Evolutionary conservation across 1,139 yeast species (phyloP).

Genomic region (Taphrina confusa): DNA sequence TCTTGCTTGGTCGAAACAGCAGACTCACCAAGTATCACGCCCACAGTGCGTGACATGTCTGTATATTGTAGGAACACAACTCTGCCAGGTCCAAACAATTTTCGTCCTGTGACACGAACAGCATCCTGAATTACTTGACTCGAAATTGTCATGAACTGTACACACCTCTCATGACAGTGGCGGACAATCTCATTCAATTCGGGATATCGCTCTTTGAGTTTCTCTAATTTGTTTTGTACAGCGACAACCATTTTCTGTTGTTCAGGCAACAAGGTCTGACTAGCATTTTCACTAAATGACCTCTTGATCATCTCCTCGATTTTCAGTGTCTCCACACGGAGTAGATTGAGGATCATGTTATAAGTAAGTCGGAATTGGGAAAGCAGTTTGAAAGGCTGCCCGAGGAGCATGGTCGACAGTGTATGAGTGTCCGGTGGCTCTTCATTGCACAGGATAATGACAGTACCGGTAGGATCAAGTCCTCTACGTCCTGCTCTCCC

Average conservation of each 20-base stretch:
- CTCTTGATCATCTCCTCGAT: constrained; percentile 98
- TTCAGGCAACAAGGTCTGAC: constrained; percentile 84
- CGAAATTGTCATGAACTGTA: constrained; percentile 8
- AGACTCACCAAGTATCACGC: constrained; percentile 50
- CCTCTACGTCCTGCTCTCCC: constrained; percentile 99
- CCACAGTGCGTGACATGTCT: constrained; percentile 53
- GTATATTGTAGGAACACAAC: constrained; percentile 61
- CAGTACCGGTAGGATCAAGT: constrained; percentile 88
- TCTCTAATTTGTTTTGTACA: constrained; percentile 55
- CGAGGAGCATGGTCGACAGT: constrained; percentile 78
- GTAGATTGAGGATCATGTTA: constrained; percentile 87
- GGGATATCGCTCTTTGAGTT: constrained; percentile 36
- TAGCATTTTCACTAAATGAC: constrained; percentile 86
- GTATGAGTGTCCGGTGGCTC: constrained; percentile 51
- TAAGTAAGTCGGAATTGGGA: constrained; percentile 93
- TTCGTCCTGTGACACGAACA: constrained; percentile 35
- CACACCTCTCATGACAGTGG: constrained; percentile 8
- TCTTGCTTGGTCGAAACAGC: constrained; percentile 25
- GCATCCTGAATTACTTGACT: constrained; percentile 7
- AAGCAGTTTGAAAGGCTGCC: constrained; percentile 81
- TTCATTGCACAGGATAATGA: constrained; percentile 85
- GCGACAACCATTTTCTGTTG: constrained; percentile 67
- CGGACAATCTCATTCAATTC: constrained; percentile 5
- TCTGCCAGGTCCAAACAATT: constrained; percentile 53
- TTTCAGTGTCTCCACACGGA: constrained; percentile 87